Conservation (phyloP, 2,329 filamentous ascomycete genomes). For the Delphinella strobiligena region DNA sequence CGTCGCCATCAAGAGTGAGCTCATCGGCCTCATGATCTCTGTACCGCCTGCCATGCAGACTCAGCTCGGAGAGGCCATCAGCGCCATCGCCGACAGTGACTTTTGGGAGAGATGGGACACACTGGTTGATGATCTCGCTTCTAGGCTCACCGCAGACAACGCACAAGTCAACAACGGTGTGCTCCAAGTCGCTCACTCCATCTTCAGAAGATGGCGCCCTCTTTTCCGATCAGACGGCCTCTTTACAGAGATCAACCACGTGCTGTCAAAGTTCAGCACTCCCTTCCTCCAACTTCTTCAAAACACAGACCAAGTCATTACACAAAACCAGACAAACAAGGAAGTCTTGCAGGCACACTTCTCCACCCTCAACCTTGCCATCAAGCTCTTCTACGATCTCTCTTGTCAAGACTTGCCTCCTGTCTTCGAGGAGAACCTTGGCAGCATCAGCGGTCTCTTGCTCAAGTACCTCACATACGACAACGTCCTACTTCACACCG, state of each 20-base stretch:
- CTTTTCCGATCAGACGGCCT: conserved; percentile 87
- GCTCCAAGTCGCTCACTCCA: conserved; percentile 92
- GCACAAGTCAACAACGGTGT: conserved; percentile 84
- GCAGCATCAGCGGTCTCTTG: conserved; percentile 62
- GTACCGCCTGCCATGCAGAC: conserved; percentile 79
- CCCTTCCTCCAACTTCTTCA: conserved; percentile 74
- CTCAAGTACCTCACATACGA: conserved; percentile 90
- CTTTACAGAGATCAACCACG: conserved; percentile 93
- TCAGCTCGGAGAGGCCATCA: conserved; percentile 92
- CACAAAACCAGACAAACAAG: conserved; percentile 64
- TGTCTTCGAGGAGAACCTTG: conserved; percentile 81
- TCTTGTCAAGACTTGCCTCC: conserved; percentile 95
- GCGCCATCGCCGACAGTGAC: conserved; percentile 93
- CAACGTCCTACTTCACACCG: conserved; percentile 68
- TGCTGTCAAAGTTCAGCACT: conserved; percentile 69
- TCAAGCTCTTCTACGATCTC: conserved; percentile 91
- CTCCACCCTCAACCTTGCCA: conserved; percentile 71
- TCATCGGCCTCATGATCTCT: conserved; percentile 93
- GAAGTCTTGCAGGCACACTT: conserved; percentile 65
- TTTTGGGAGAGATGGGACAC: conserved; percentile 96
- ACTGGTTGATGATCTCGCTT: conserved; percentile 86
- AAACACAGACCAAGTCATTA: conserved; percentile 58
- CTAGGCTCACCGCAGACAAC: conserved; percentile 70
- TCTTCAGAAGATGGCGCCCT: conserved; percentile 91
- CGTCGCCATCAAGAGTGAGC: conserved; percentile 78